A percentile compares a stretch with the other conserved stretches of the same genome.
Conservation (phyloP, 306 rosid genomes). For the Quercus mongolica region DNA sequence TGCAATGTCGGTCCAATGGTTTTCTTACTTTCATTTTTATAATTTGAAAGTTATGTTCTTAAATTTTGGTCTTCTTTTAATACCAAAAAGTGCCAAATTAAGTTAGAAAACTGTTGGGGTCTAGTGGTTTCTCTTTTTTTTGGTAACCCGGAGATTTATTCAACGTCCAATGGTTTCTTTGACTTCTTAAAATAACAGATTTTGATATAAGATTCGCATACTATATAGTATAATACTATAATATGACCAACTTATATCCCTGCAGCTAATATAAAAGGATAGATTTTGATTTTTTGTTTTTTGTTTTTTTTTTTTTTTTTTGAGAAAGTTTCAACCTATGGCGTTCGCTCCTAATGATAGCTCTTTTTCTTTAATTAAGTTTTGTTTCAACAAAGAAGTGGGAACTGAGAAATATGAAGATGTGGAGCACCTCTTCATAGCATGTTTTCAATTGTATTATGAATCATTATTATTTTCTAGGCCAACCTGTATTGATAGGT, state of each 20-base stretch:
- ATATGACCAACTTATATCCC: too few relatives aligned
- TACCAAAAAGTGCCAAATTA: too few relatives aligned
- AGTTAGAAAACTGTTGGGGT: too few relatives aligned
- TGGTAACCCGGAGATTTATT: not conserved
- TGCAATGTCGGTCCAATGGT: too few relatives aligned
- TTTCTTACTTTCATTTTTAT: too few relatives aligned
- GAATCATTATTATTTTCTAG: constrained; percentile 22
- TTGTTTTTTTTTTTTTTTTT: too few relatives aligned
- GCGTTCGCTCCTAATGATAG: too few relatives aligned
- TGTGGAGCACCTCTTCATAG: constrained; percentile 20
- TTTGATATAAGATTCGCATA: not conserved
- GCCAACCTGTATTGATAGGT: constrained; percentile 3
- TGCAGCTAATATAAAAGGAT: not conserved
- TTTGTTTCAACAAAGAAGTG: constrained; percentile 9
- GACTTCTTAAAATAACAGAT: not conserved
- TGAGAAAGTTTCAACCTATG: too few relatives aligned
- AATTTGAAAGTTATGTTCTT: too few relatives aligned
- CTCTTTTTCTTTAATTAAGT: not conserved
- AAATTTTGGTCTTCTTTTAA: too few relatives aligned
- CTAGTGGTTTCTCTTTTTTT: not conserved
- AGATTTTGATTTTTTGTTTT: not conserved
- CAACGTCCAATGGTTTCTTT: not conserved
- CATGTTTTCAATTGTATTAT: constrained; percentile 28
- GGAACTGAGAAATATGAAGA: constrained; percentile 25
- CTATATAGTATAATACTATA: not conserved